Conservation (phyloP, 768 basidiomycete genomes). For the Leucogyrophana mollusca region DNA sequence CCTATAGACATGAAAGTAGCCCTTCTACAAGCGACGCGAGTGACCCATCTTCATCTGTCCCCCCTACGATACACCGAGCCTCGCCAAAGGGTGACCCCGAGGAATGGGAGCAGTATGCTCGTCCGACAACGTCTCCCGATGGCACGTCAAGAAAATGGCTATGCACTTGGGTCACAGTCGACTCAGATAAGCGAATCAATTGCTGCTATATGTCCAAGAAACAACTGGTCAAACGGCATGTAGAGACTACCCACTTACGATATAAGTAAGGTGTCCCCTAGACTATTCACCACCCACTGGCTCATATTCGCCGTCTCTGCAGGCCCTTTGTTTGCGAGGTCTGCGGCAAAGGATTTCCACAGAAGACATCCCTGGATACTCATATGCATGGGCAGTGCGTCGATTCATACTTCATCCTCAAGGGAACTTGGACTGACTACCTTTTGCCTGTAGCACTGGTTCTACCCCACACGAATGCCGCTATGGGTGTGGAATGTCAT, state of each 20-base stretch:
- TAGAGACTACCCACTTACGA: conserved; percentile 60
- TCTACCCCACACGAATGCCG: conserved; percentile 53
- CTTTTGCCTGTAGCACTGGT: conserved; percentile 44
- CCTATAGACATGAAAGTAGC: conserved; percentile 25
- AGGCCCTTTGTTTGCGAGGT: conserved; percentile 53
- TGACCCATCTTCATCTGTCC: conserved; percentile 17
- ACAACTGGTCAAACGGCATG: conserved; percentile 68
- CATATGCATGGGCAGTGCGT: conserved; percentile 56
- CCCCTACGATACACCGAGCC: conserved; percentile 17
- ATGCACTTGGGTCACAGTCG: conserved; percentile 40
- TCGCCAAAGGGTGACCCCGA: conserved; percentile 28
- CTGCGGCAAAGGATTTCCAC: conserved; percentile 54
- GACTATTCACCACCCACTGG: conserved; percentile 6
- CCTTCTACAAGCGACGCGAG: conserved; percentile 30
- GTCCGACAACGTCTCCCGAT: conserved; percentile 30
- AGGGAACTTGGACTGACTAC: neutral
- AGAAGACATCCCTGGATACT: conserved; percentile 59
- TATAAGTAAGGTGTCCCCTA: conserved; percentile 46
- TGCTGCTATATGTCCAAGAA: conserved; percentile 53
- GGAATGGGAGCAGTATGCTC: conserved; percentile 33
- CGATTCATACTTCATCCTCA: neutral
- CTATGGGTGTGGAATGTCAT: conserved; percentile 48
- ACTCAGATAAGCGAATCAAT: conserved; percentile 26
- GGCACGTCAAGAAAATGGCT: conserved; percentile 36
- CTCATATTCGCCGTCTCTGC: conserved; percentile 14